Evolutionary conservation across 176 grass and related monocot species (phyloP), one percentile per base, ranked within the genome.

Genomic region (Tillandsia leiboldiana): DNA sequence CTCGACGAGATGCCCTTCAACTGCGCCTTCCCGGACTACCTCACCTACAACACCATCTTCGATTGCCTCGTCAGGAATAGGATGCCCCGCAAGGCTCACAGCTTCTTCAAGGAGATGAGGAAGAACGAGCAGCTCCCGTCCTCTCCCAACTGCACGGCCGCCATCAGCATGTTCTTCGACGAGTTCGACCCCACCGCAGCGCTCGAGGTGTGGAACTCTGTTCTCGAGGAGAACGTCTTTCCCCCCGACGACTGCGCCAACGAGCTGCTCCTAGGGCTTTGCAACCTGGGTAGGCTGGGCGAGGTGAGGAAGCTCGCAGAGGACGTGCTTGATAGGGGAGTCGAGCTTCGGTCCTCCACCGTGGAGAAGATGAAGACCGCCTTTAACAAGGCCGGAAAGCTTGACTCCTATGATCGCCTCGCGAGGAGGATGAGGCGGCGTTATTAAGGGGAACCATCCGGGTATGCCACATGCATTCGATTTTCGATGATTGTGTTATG

Each of bases 81-180:
- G 28, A 88, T 72, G 73, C 72, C 75, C 51, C 77, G 68, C 18
- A 85, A 96, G 69, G 78, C 91, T 51, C 85, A 88, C 67, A 67
- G 26, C 51, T 91, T 96, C 69, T 77, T 96, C 10, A 15, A 1
- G 1, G 91, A 96, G 78, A 96, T 96, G 91, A 78, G 72, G 77
- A 91, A 96, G 80, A 96, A 91, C 12, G 91, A 96, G 80, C 79
- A 91, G 57, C 65, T 83, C 26, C 91, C 88, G 65, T 88, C 88
- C 0, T 29, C 85, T 0, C 63, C 78, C 47, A 96, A 83, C 73
- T 91, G 91, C 12, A 22, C 72, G 0, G 56, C 82, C 53, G 82
- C 88, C 61, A 86, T 91, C 63, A 72, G 48, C 42, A 78, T 91
- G 78, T 96, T 91, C 69, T 96, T 71, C 17, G 68, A 84, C 70